These are phyloP conservation scores for Solanum chilense DNA, from an alignment of 257 asterid genomes.

Conservation along the genomic window DNA sequence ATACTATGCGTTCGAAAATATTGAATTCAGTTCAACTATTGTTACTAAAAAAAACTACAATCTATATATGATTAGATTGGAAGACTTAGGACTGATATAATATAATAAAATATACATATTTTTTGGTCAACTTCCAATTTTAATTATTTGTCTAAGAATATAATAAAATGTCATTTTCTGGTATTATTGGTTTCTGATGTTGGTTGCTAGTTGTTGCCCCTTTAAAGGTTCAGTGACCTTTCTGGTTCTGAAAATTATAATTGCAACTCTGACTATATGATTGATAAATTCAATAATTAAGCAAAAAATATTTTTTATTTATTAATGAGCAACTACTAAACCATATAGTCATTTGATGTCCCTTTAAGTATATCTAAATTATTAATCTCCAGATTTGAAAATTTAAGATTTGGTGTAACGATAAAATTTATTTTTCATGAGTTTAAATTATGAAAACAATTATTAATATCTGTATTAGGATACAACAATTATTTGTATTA, in stretches of 20 bases:
- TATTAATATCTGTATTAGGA: background rate
- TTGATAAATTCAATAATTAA: background rate
- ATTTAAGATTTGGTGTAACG: accelerated
- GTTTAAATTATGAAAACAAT: accelerated
- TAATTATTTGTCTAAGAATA: no score
- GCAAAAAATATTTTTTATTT: background rate
- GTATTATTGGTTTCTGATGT: no score
- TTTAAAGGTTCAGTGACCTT: no score
- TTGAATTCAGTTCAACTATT: no score
- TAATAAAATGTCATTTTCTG: no score
- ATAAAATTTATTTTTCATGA: background rate
- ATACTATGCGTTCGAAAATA: no score
- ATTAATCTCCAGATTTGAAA: background rate
- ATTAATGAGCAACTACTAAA: background rate
- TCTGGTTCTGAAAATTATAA: background rate
- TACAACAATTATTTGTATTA: background rate
- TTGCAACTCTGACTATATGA: background rate
- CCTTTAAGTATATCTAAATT: background rate
- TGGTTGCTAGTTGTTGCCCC: no score
- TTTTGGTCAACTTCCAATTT: no score
- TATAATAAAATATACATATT: background rate
- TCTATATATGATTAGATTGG: background rate
- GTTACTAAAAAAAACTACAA: background rate
- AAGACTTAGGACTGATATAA: background rate
- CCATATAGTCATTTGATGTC: background rate